A percentile compares a stretch with the other conserved stretches of the same genome.
Evolutionary conservation across 176 grass and related monocot genomes (phyloP).

Genomic region (Olyra latifolia): DNA sequence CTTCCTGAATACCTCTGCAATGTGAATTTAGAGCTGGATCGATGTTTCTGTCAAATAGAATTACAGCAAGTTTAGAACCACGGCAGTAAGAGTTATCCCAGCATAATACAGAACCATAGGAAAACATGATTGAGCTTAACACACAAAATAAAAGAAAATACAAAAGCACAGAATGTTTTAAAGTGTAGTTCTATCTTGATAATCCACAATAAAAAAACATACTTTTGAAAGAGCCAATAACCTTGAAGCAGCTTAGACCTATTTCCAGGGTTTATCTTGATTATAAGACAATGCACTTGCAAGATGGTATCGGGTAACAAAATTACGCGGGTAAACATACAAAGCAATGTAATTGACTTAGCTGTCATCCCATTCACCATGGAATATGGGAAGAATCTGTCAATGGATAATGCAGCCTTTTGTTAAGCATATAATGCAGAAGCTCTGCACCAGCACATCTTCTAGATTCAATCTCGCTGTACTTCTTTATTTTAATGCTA

Average conservation of each 20-base stretch:
- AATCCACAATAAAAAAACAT: not conserved
- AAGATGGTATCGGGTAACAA: not conserved
- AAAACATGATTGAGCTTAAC: not conserved
- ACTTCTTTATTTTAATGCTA: not conserved
- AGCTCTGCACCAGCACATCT: not conserved
- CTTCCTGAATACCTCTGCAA: conserved; percentile 56
- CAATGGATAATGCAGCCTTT: not conserved
- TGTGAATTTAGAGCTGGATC: conserved; percentile 64
- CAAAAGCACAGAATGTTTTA: not conserved
- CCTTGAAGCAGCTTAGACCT: not conserved
- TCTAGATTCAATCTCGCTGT: not conserved
- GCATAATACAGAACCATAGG: not conserved
- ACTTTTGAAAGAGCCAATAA: conserved; percentile 16
- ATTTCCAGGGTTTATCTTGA: not conserved
- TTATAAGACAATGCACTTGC: not conserved
- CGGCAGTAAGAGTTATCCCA: not conserved
- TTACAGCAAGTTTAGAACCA: conserved; percentile 18
- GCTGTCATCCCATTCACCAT: not conserved
- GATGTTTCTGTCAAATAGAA: conserved; percentile 52
- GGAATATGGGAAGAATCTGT: not conserved
- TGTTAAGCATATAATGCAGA: not conserved
- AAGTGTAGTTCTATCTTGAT: not conserved
- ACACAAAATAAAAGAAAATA: not conserved
- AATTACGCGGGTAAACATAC: not conserved
- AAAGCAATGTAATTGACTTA: not conserved